Percentiles rank a stretch among this genome's conserved stretches.
Conservation (phyloP, 805 yeast species). For the Grigorovia transvaalensis region DNA sequence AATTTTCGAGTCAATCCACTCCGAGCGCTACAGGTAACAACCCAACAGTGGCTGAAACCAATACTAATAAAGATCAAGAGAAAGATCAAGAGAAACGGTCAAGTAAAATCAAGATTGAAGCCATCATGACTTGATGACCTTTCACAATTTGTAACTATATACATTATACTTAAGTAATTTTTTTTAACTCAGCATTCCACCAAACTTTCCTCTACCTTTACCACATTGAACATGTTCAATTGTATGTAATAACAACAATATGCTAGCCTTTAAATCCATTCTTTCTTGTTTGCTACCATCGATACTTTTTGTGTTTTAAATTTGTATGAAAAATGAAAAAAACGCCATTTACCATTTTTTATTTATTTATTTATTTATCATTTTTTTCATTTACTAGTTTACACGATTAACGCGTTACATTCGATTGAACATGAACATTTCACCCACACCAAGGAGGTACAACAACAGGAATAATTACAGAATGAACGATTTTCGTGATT, state of each 20-base stretch:
- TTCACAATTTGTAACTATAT: background rate
- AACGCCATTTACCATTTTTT: too few species aligned
- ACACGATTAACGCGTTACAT: background rate
- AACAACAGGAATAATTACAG: slow-evolving; percentile 2
- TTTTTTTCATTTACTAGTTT: too few species aligned
- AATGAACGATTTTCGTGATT: background rate
- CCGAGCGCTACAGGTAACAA: background rate
- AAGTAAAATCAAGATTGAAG: slow-evolving; percentile 1
- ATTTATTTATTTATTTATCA: too few species aligned
- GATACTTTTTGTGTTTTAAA: background rate
- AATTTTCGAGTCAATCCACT: background rate
- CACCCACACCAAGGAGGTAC: slow-evolving; percentile 26
- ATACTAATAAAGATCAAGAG: background rate
- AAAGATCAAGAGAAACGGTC: background rate
- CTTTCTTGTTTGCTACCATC: too few species aligned
- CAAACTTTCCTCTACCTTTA: background rate
- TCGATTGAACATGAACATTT: slow-evolving; percentile 15
- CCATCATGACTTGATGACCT: slow-evolving; percentile 1
- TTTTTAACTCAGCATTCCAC: background rate
- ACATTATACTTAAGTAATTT: too few species aligned
- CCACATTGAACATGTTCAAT: too few species aligned
- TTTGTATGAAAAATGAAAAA: background rate
- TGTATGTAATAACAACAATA: too few species aligned
- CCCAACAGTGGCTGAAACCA: background rate
- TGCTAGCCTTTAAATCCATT: too few species aligned